phyloP scores from a whole-genome alignment of 169 alveolate species.

The Plasmodium billcollinsi region DNA sequence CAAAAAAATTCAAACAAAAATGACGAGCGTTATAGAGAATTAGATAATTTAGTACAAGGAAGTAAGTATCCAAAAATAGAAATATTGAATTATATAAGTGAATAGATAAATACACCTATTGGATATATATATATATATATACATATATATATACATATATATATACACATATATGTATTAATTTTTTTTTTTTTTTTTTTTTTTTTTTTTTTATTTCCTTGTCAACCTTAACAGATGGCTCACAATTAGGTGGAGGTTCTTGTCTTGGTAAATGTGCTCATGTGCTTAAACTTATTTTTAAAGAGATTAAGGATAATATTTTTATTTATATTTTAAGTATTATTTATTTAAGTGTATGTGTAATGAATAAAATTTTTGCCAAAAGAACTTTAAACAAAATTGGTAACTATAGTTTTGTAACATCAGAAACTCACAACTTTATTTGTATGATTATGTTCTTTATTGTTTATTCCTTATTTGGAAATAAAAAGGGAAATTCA shows the following conservation, averaged over 20 bases:
- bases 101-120: too few species aligned
- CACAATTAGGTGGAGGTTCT: background rate
- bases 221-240: slow-evolving; percentile 3
- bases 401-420: slow-evolving; percentile 62
- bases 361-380: slow-evolving; percentile 54
- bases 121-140: too few species aligned
- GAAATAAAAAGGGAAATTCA: background rate
- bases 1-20: background rate
- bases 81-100: background rate
- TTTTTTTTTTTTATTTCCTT: background rate
- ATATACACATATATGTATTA: too few species aligned
- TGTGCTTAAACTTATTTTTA: background rate
- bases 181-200: slow-evolving; percentile 8
- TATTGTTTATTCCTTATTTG: slow-evolving; percentile 7
- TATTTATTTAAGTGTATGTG: slow-evolving; percentile 42
- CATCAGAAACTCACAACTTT: slow-evolving; percentile 40
- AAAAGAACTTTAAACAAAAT: slow-evolving; percentile 55
- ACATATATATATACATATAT: too few species aligned
- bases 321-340: slow-evolving; percentile 11
- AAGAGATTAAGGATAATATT: slow-evolving; percentile 21
- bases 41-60: slow-evolving; percentile 9
- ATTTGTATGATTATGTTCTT: slow-evolving; percentile 32
- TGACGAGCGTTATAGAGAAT: slow-evolving; percentile 1
- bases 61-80: background rate
- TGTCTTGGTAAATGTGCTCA: background rate